Evolutionary conservation across 2,329 filamentous ascomycete species (phyloP), one percentile per base, ranked within the genome.

Genomic region (Xylariomycetidae sp.): DNA sequence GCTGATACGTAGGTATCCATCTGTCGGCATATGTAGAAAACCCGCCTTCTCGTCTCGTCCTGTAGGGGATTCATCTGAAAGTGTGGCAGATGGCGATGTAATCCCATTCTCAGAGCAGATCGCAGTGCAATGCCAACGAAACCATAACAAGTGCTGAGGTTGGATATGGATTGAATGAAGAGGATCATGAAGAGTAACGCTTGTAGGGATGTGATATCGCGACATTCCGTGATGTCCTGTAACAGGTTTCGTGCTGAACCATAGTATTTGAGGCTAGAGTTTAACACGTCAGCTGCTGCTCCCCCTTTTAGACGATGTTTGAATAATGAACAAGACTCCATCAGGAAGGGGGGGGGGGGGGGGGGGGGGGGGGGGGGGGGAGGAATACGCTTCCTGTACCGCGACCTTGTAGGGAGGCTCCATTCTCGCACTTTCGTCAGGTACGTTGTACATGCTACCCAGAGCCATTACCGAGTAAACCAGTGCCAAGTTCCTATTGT

Each of bases 81-180:
- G 30, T 82, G 77, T 10, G 79, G 67, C 5, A 90, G 62, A 39
- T 84, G 77, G 33, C 86, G 80, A 56, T 92, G 86, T 16, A 90
- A 66, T 6, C 86, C 86, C 62, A 90, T 80, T 17, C 85, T 77
- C 20, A 90, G 61, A n/a, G 83, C 79, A 6, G 83, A 82, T 31
- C 85, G 76, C 30, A 89, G 65, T 3, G 84, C 85, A 48, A 90
- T 83, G 6, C 85, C 85, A 30, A 90, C 73, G 47, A 87, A 88
- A 0, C 84, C 78, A 57, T 90, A 90, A 54, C 85, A 90, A 8
- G 80, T 83, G 52, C 80, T 85, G 18, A 90, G 64, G 52, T 87
- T 86, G 8, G 85, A 84, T 2, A 86, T 85, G 3, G 82, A 79
- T 51, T 92, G 86, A 1, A 90, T 69, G 52, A 89, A 92, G 3